Evolutionary conservation across 2,329 filamentous ascomycete genomes (phyloP), one percentile per base, ranked within the genome.

Genomic region (Neurospora sp.): DNA sequence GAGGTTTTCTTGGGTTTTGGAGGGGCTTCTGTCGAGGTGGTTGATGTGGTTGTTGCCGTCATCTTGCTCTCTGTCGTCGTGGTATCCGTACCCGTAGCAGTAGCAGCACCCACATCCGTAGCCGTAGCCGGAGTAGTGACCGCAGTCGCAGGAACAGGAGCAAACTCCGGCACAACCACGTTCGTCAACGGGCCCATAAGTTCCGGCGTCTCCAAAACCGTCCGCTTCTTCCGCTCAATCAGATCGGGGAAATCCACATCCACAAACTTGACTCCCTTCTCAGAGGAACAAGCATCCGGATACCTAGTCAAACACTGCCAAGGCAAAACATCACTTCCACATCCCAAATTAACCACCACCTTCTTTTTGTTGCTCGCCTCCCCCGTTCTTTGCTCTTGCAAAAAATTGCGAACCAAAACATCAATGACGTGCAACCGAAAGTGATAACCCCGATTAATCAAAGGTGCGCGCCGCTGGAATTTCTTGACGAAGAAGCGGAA

Each of bases 361-460:
- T 93, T 96, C 73, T 86, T 89, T 39, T 83, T 82, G 28, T 28
- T 28, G 28, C 28, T 79, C 15, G 5, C 39, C 78, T 77, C 58
- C 0, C 17, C 66, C 5, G 43, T 17, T 10, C 68, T 28, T 38
- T 58, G 69, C 82, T 82, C 71, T 84, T 13, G 80, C n/a, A 97
- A 83, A 74, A 97, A 97, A n/a, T 86, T 83, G 23, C 86, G 85
- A 19, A 97, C 89, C 5, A 89, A 85, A 72, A 90, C 84, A 77
- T 96, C 92, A 71, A 97, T 89, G 17, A 92, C 90, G 77, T 91
- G 90, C 83, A 97, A 91, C 38, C 93, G 89, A 43, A 97, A 82
- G 87, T 93, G 93, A 77, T 97, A 97, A 67, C 93, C 93, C 66
- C 94, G 87, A 79, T 97, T 97, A 77, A 97, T 96, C 68, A 97